A percentile compares a stretch with the other conserved stretches of the same genome.
phyloP scores from a whole-genome alignment of 768 basidiomycete species.

The Multifurca ochricompacta region DNA sequence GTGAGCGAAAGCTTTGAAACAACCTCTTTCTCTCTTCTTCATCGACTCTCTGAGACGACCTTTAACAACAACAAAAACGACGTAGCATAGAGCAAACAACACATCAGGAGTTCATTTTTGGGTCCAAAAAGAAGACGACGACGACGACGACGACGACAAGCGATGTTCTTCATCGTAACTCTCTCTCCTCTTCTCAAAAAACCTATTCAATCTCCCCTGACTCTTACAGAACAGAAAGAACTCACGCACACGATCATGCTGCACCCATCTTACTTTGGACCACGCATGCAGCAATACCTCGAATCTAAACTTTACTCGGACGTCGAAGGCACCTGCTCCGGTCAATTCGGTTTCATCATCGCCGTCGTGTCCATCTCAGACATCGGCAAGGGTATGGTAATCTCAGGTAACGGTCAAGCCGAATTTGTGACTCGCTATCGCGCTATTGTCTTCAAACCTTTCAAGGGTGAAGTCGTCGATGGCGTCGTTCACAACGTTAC shows the following conservation, averaged over 20 bases:
- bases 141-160: not conserved
- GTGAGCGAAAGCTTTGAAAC: no score
- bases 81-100: no score
- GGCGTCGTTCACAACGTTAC: constrained; percentile 93
- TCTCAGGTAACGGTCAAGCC: constrained; percentile 88
- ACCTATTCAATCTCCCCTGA: not conserved
- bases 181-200: not conserved
- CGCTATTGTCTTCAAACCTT: constrained; percentile 99
- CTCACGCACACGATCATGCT: constrained; percentile 95
- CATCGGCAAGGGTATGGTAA: constrained; percentile 87
- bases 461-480: constrained; percentile 98
- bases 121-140: not conserved
- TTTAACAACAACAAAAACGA: no score
- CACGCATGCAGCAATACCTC: constrained; percentile 89
- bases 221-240: constrained; percentile 61
- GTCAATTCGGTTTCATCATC: constrained; percentile 91
- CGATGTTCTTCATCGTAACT: constrained; percentile 20
- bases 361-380: constrained; percentile 85
- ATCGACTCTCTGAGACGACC: no score
- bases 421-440: constrained; percentile 93
- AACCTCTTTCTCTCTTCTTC: no score
- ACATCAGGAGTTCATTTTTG: no score
- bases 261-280: constrained; percentile 97
- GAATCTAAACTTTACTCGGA: constrained; percentile 90
- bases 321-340: constrained; percentile 96